Conservation (phyloP, 2,329 filamentous ascomycete genomes). For the Cadophora luteo-olivacea region DNA sequence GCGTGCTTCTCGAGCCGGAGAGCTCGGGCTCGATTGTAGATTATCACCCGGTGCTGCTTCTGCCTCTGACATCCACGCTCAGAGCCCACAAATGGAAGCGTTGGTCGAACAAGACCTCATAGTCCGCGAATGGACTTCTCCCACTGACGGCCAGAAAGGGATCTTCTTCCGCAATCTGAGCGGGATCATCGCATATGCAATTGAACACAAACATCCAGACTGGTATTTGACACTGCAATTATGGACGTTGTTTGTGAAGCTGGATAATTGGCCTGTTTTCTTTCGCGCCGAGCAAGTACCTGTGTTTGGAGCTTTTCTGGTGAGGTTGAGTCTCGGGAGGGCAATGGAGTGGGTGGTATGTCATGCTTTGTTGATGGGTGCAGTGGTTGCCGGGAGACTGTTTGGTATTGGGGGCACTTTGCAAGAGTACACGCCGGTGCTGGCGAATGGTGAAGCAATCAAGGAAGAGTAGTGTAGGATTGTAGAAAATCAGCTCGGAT, state of each 20-base stretch:
- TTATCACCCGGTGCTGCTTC: neutral
- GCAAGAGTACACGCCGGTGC: conserved; percentile 26
- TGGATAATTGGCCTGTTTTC: conserved; percentile 32
- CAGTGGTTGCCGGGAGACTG: conserved; percentile 7
- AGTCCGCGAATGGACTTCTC: conserved; percentile 33
- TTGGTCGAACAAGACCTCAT: conserved; percentile 23
- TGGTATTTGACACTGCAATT: conserved; percentile 28
- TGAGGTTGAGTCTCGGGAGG: neutral
- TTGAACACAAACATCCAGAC: neutral
- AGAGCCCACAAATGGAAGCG: neutral
- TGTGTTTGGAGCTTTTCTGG: neutral
- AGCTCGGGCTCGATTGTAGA: neutral
- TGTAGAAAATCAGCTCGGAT: too few species aligned
- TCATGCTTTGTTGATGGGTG: conserved; percentile 17
- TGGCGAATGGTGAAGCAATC: too few species aligned
- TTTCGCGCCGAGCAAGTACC: neutral
- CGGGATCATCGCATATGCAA: conserved; percentile 26
- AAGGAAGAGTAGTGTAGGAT: neutral
- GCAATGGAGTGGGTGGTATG: conserved; percentile 23
- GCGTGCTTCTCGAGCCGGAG: conserved; percentile 12
- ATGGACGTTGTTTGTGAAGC: conserved; percentile 23
- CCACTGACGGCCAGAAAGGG: conserved; percentile 33
- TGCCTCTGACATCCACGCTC: neutral
- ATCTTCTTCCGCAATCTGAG: conserved; percentile 35
- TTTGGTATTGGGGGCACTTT: conserved; percentile 21